A percentile compares a stretch with the other conserved stretches of the same genome.
These are phyloP conservation scores for Geranium brycei DNA, from an alignment of 345 rosid genomes.

Conservation along the genomic window DNA sequence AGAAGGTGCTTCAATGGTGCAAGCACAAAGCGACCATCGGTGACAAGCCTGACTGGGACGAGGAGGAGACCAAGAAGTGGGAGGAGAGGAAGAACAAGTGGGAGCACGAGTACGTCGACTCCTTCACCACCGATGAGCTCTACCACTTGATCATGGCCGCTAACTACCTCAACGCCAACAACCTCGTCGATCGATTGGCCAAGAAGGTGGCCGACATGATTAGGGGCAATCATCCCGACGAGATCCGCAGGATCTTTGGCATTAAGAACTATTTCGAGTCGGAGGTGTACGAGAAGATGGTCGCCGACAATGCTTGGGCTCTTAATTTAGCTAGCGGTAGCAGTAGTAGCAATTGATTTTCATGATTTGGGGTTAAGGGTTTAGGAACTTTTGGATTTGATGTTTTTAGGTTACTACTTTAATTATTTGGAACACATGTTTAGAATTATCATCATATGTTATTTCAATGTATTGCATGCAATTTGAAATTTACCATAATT, in stretches of 20 bases:
- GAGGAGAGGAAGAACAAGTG: neutral
- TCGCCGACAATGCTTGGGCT: constrained; percentile 6
- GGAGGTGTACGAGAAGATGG: constrained; percentile 6
- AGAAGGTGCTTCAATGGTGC: neutral
- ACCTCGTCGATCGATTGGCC: constrained; percentile 1
- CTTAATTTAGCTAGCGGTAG: neutral
- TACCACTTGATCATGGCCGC: constrained; percentile 3
- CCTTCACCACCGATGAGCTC: neutral
- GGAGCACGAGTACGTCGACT: neutral
- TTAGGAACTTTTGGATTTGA: neutral
- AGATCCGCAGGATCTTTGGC: neutral
- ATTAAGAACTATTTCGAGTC: constrained; percentile 4
- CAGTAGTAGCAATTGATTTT: neutral
- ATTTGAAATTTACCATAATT: too few relatives aligned
- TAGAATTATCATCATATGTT: too few relatives aligned
- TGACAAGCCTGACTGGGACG: neutral
- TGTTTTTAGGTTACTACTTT: too few relatives aligned
- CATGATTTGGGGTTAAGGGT: neutral
- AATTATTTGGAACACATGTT: too few relatives aligned
- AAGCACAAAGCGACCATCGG: neutral
- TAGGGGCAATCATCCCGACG: neutral
- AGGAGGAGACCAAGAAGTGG: neutral
- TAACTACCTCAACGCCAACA: neutral
- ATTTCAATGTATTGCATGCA: too few relatives aligned
- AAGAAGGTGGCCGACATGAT: constrained; percentile 1